These are phyloP conservation scores for Haplographium delicatum DNA, from an alignment of 495 filamentous ascomycete species.

Conservation along the genomic window DNA sequence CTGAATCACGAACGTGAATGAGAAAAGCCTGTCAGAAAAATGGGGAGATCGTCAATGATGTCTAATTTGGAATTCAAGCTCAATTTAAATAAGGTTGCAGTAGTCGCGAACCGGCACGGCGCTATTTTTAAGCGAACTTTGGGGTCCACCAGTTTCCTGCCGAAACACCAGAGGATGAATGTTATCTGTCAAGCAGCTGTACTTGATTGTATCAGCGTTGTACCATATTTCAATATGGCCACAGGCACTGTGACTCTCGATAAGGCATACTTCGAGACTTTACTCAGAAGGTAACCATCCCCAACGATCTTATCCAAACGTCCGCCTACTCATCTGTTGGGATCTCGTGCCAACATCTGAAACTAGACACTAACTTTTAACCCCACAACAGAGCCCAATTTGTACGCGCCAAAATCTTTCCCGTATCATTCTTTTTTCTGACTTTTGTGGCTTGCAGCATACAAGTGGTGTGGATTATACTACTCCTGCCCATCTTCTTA, in stretches of 20 bases:
- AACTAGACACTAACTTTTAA: conserved; percentile 9
- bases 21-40: too few relatives aligned
- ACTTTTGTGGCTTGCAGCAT: conserved; percentile 30
- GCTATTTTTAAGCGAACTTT: background rate
- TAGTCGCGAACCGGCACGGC: background rate
- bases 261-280: conserved; percentile 46
- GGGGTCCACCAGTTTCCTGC: background rate
- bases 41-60: too few relatives aligned
- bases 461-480: conserved; percentile 31
- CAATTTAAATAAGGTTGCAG: background rate
- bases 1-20: too few relatives aligned
- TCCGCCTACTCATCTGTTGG: conserved; percentile 1
- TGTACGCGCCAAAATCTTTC: conserved; percentile 13
- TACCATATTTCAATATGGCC: conserved; percentile 19
- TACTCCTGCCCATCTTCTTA: conserved; percentile 30
- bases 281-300: conserved; percentile 42
- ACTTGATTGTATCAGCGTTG: conserved; percentile 19
- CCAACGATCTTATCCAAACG: background rate
- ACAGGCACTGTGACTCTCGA: conserved; percentile 44
- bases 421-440: background rate
- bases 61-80: too few relatives aligned
- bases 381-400: conserved; percentile 25
- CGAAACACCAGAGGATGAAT: background rate
- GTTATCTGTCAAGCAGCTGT: conserved; percentile 3
- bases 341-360: background rate